Evolutionary conservation across 345 rosid genomes (phyloP), one percentile per base, ranked within the genome.

Genomic region (Rhodomyrtus tomentosa): DNA sequence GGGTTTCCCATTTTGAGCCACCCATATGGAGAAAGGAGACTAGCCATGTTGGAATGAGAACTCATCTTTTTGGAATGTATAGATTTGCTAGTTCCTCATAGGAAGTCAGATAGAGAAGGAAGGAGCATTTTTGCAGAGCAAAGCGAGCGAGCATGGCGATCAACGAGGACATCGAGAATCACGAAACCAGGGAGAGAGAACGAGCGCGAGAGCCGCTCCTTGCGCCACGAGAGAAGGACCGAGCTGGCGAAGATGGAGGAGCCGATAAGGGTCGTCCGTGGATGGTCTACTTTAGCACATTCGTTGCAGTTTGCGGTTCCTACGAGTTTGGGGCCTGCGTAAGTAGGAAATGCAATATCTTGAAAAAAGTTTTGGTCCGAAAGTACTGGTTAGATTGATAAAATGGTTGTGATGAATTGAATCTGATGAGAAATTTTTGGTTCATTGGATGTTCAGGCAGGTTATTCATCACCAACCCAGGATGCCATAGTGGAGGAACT

Each of bases 391-490:
- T 50, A 21, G 18, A 51, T 5, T 29, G 49, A 40, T 10, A 52
- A 40, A 53, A n/a, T n/a, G 58, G 80, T 62, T 62, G 3, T 16
- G 42, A 62, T 62, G 7, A 3, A 7, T 59, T 32, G 76, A 62
- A 32, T 62, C 42, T 62, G 20, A 32, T 16, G 50, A 50, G 14
- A 27, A 32, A 25, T 82, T 49, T 49, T 49, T 83, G 29, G 11
- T 55, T 53, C 55, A 74, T 85, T 53, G 74, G 82, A 32, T 29
- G 82, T 90, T 73, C 96, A 95, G 99, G 96, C 90, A 16, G 99
- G 98, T 48, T 95, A 91, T 84, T 96, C 99, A 18, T 96, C 98
- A 40, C 98, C 98, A 45, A 92, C 98, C 82, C 98, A 96, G 89
- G 84, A 89, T 73, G 99, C 98, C 42, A 94, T 96, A 42, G 92